phyloP scores from a whole-genome alignment of 257 asterid genomes.

The Solanum infundibuliforme region DNA sequence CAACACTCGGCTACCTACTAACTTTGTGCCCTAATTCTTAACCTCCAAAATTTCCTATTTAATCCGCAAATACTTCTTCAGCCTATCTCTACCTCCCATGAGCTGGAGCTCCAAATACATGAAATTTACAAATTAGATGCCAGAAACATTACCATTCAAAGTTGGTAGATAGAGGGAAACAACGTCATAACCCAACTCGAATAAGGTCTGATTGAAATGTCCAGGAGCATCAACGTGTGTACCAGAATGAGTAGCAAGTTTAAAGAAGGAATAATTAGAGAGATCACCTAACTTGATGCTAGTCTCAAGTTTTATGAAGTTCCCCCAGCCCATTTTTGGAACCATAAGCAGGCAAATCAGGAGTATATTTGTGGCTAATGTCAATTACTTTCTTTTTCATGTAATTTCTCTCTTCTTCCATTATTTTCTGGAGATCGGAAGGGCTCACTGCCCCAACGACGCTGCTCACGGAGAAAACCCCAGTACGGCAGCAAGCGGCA shows the following conservation, averaged over 20 bases:
- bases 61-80: too few relatives aligned
- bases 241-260: not conserved
- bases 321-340: not conserved
- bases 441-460: not conserved
- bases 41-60: too few relatives aligned
- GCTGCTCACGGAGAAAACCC: not conserved
- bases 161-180: not conserved
- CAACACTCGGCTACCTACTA: not conserved
- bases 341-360: not conserved
- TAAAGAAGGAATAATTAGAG: not conserved
- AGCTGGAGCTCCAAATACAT: not conserved
- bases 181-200: not conserved
- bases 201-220: not conserved
- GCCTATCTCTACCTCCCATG: not conserved
- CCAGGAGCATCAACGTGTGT: constrained; percentile 1
- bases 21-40: too few relatives aligned
- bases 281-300: not conserved
- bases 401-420: not conserved
- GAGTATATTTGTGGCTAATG: not conserved
- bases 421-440: not conserved
- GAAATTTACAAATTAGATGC: not conserved
- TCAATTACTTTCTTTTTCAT: not conserved
- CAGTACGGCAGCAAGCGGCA: not conserved
- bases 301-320: not conserved
- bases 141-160: not conserved